Base-by-base conservation (phyloP, 805 yeast species). In the Lachancea nothofagi region DNA sequence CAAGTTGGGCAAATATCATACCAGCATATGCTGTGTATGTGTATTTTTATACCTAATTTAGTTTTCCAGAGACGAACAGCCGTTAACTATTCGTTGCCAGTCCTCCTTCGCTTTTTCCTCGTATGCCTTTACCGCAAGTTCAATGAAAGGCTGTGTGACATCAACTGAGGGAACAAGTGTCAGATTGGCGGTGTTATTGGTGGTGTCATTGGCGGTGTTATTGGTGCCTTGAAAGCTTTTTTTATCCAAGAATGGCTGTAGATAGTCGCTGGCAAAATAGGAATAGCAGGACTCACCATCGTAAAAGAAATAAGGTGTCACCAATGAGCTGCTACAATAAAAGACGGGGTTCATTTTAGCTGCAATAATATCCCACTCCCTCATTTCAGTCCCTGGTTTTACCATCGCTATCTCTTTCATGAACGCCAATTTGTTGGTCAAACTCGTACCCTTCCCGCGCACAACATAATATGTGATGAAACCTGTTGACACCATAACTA, bases 231-330 rank as follows among this genome's bases (percentile, higher is more conserved):
- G 28, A 30, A 17, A 28, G 3, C 22, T n/a, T 21, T 15, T 13
- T 8, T 13, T 3, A 22, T 13, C 20, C 28, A 23, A 33, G 22
- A n/a, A 33, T 7, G 19, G 36, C 24, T 7, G 7, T 7, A 38
- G 12, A 13, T 30, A 23, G n/a, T 12, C n/a, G 13, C 29, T 31
- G 13, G 3, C 12, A 31, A 24, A 17, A 15, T 14, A 17, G 14
- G 23, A 25, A 14, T 22, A 20, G 21, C 47, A 43, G 8, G 32
- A 38, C 14, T 31, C 37, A 15, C 47, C 47, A 22, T 40, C 44
- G 32, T 43, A 43, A 30, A 43, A 43, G 24, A 40, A 43, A 18
- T 43, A 36, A 18, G 44, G 47, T 21, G 46, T 35, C 7, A 36
- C 33, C 13, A 26, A 32, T n/a, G 32, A 27, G 33, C 21, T 26